Evolutionary conservation across 2,329 filamentous ascomycete genomes (phyloP).

Genomic region (Colletotrichum sp.): DNA sequence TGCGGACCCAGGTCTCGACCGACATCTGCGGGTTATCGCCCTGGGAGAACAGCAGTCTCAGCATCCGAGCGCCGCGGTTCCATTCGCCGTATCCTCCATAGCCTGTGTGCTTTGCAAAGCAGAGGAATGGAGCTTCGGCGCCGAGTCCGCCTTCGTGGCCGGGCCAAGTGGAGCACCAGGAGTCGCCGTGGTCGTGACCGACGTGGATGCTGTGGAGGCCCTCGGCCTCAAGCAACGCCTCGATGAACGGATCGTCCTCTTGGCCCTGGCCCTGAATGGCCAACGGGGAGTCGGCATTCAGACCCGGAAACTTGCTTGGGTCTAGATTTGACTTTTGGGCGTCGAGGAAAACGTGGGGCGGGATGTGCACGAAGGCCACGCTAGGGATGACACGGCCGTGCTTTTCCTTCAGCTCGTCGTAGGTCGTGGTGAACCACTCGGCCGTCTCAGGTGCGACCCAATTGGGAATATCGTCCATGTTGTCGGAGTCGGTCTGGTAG

Average conservation of each 20-base stretch:
- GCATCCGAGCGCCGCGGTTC: slow-evolving; percentile 60
- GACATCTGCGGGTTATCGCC: slow-evolving; percentile 41
- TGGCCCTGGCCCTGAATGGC: slow-evolving; percentile 34
- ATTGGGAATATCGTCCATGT: slow-evolving; percentile 34
- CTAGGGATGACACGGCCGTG: slow-evolving; percentile 23
- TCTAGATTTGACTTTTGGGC: slow-evolving; percentile 26
- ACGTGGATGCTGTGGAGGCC: slow-evolving; percentile 55
- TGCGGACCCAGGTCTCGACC: slow-evolving; percentile 65
- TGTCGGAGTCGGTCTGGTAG: slow-evolving; percentile 33
- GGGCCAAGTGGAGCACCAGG: slow-evolving; percentile 45
- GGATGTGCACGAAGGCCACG: slow-evolving; percentile 25
- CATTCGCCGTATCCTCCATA: slow-evolving; percentile 74
- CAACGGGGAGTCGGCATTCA: slow-evolving; percentile 30
- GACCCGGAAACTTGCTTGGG: slow-evolving; percentile 38
- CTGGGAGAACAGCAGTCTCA: slow-evolving; percentile 21
- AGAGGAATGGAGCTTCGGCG: slow-evolving; percentile 45
- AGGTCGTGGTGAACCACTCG: slow-evolving; percentile 47
- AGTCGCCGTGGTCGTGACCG: slow-evolving; percentile 63
- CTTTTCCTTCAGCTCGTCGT: slow-evolving; percentile 22
- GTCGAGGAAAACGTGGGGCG: slow-evolving; percentile 21
- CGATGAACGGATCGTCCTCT: slow-evolving; percentile 56
- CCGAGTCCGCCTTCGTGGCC: slow-evolving; percentile 15
- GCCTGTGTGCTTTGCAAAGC: slow-evolving; percentile 70
- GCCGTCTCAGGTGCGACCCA: slow-evolving; percentile 50
- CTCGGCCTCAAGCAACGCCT: slow-evolving; percentile 49